Percentiles rank a stretch among this genome's conserved stretches.
These are phyloP conservation scores for Cyberlindnera nakhonratchasimensis DNA, from an alignment of 805 yeast species.

Conservation along the genomic window DNA sequence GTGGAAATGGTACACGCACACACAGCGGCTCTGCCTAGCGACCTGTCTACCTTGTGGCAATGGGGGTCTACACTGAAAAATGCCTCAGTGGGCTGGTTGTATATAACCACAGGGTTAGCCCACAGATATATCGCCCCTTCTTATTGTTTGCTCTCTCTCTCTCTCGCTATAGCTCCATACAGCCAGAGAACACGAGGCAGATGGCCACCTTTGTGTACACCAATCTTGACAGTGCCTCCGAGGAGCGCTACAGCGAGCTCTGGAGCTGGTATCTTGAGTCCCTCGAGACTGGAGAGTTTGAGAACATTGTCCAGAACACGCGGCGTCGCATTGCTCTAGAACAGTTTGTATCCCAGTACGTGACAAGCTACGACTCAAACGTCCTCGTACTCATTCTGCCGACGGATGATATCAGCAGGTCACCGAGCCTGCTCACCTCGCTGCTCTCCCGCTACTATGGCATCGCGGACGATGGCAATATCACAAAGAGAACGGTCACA, in stretches of 20 bases:
- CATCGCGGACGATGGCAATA: constrained; percentile 1
- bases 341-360: constrained; percentile 14
- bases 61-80: constrained; percentile 3
- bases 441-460: constrained; percentile 16
- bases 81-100: constrained; percentile 12
- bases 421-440: constrained; percentile 15
- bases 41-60: neutral
- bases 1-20: constrained; percentile 4
- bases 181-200: neutral
- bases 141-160: too few relatives aligned
- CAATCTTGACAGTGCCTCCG: constrained; percentile 12
- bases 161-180: too few relatives aligned
- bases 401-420: constrained; percentile 13
- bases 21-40: constrained; percentile 1
- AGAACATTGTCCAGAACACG: constrained; percentile 16
- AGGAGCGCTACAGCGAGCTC: constrained; percentile 14
- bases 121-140: too few relatives aligned
- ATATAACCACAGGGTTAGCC: neutral
- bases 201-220: constrained; percentile 19
- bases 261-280: constrained; percentile 22
- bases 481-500: constrained; percentile 8
- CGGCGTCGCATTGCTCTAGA: constrained; percentile 11
- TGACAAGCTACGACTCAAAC: constrained; percentile 15
- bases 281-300: constrained; percentile 19
- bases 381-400: constrained; percentile 18